phyloP scores from a whole-genome alignment of 352 stramenopile genomes.

The Phytopythium aichiense region DNA sequence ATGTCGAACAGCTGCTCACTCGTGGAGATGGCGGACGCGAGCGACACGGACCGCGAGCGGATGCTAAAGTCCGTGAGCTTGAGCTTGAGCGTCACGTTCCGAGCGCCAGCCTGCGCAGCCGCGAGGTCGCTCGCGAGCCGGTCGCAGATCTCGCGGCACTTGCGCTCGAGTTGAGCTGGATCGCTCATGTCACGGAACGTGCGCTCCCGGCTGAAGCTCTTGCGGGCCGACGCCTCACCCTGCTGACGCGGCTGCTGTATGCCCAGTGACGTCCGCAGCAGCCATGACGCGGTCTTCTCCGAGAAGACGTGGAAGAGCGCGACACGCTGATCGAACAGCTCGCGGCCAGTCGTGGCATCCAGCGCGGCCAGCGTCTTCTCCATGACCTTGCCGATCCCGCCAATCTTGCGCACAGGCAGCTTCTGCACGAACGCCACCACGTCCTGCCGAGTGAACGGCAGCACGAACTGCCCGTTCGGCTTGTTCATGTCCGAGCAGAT shows the following conservation, averaged over 20 bases:
- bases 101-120: slow-evolving; percentile 31
- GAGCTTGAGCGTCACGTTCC: slow-evolving; percentile 69
- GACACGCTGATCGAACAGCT: slow-evolving; percentile 63
- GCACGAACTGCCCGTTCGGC: slow-evolving; percentile 93
- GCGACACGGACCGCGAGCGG: slow-evolving; percentile 46
- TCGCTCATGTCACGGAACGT: slow-evolving; percentile 57
- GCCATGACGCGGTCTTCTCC: slow-evolving; percentile 59
- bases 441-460: slow-evolving; percentile 68
- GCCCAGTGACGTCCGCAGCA: slow-evolving; percentile 70
- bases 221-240: slow-evolving; percentile 50
- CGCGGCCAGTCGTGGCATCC: slow-evolving; percentile 76
- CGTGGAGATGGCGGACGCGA: slow-evolving; percentile 31
- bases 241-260: slow-evolving; percentile 33
- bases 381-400: slow-evolving; percentile 94
- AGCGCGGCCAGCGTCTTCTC: slow-evolving; percentile 90
- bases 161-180: slow-evolving; percentile 39
- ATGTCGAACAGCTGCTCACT: slow-evolving; percentile 39
- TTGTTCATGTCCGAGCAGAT: slow-evolving; percentile 97
- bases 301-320: slow-evolving; percentile 66
- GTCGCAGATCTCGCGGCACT: slow-evolving; percentile 62
- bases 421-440: slow-evolving; percentile 89
- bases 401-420: slow-evolving; percentile 90
- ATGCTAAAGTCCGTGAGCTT: slow-evolving; percentile 65
- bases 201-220: slow-evolving; percentile 74
- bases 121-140: slow-evolving; percentile 53